phyloP scores from a whole-genome alignment of 768 basidiomycete genomes.

The Boletellus sp. region DNA sequence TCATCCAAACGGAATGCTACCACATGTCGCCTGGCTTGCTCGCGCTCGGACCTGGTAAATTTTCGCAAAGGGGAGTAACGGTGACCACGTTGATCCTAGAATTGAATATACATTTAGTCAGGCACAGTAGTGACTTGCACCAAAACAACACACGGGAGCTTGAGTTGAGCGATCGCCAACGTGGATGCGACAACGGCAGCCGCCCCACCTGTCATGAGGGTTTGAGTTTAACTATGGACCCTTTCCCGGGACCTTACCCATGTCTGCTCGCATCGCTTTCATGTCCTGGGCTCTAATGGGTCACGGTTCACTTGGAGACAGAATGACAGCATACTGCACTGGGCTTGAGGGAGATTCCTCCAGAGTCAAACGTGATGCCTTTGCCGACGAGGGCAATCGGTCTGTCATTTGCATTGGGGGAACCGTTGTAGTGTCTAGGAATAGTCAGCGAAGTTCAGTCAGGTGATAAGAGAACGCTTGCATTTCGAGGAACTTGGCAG shows the following conservation, averaged over 20 bases:
- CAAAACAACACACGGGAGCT: constrained; percentile 58
- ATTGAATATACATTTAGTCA: neutral
- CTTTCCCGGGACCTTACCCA: constrained; percentile 51
- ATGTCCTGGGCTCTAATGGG: constrained; percentile 48
- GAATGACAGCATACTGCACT: constrained; percentile 43
- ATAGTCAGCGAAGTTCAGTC: neutral
- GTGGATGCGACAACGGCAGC: constrained; percentile 72
- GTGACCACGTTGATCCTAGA: constrained; percentile 70
- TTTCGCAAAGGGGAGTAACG: constrained; percentile 75
- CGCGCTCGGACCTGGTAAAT: constrained; percentile 69
- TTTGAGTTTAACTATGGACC: neutral
- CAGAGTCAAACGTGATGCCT: constrained; percentile 86
- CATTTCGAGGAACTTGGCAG: constrained; percentile 87
- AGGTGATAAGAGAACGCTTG: constrained; percentile 26
- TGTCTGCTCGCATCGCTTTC: constrained; percentile 85
- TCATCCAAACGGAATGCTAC: constrained; percentile 17
- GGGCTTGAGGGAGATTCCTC: constrained; percentile 87
- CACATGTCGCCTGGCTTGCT: constrained; percentile 84
- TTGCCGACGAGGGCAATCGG: constrained; percentile 82
- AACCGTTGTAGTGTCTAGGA: constrained; percentile 78
- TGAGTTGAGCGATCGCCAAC: constrained; percentile 75
- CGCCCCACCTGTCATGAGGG: constrained; percentile 54
- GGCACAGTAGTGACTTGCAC: neutral
- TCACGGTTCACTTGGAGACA: neutral
- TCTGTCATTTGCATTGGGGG: constrained; percentile 45